Base-by-base conservation (phyloP, 2,329 filamentous ascomycete species). In the Microcyclospora pomicola region DNA sequence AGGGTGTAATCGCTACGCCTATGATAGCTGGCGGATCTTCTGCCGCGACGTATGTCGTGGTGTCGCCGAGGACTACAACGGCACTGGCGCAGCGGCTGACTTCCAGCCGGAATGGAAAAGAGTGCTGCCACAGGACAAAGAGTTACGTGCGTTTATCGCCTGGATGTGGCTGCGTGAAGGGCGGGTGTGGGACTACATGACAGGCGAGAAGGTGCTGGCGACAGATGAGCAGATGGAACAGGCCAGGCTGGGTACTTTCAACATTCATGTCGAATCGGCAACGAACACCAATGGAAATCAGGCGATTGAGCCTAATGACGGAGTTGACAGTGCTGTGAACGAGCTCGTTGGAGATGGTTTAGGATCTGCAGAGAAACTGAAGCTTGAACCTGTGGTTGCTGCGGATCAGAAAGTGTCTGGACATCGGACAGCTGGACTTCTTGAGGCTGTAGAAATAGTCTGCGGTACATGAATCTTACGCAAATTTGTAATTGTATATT, bases 131-230 rank as follows among this genome's bases (percentile, higher is more conserved):
- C 63, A 69, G 32, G 87, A 95, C 59, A 95, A 94, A 61, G 87
- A 95, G 59, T 64, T 95, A n/a, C 71, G 82, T 32, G 85, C 84
- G 0, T 94, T 77, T 61, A 60, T 95, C 52, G 71, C 80, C 30
- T 95, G 87, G 86, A 83, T 86, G 75, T 94, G 87, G 86, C 72
- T 91, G 62, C 75, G 78, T 33, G 82, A 93, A 51, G 84, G 85
- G 0, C 88, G 77, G 72, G 67, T 77, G 31, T 94, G 85, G 84
- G 73, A 92, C 61, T 75, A 76, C 1, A 57, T 64, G 19, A 86
- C 80, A 0, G 86, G 84, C 1, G 68, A 78, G 35, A 71, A 67
- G 43, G 62, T 64, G 16, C 59, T 70, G 16, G 64, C 81, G 7
- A 52, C 64, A 2, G 63, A 63, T 16, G 68, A 72, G 33, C 55